A percentile compares a stretch with the other conserved stretches of the same genome.
These are phyloP conservation scores for Amaranthus tricolor DNA, from an alignment of 179 eudicot genomes.

Conservation along the genomic window DNA sequence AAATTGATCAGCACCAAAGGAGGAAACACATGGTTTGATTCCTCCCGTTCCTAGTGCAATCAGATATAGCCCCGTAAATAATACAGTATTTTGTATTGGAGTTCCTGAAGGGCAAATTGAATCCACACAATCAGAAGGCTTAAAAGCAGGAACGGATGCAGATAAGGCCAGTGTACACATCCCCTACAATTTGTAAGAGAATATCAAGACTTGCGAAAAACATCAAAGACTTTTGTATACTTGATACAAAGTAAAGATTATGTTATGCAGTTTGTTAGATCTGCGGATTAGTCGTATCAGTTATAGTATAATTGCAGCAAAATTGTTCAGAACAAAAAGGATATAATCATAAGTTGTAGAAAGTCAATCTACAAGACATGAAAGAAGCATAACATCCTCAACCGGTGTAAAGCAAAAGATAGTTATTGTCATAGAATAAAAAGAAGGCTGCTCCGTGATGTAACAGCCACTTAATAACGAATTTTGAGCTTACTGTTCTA, in stretches of 20 bases:
- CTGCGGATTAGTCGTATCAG: too few species aligned
- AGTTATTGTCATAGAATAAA: too few species aligned
- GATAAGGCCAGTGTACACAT: conserved; percentile 65
- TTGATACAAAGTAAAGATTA: neutral
- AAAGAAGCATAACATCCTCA: neutral
- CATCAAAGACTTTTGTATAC: neutral
- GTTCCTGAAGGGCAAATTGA: conserved; percentile 57
- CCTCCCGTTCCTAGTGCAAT: conserved; percentile 71
- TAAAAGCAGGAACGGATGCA: conserved; percentile 52
- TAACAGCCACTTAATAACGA: too few species aligned
- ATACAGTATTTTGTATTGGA: conserved; percentile 48
- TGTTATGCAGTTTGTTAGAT: too few species aligned
- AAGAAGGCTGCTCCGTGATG: too few species aligned
- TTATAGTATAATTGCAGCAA: too few species aligned
- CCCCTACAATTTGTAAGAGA: conserved; percentile 34
- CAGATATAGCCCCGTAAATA: conserved; percentile 59
- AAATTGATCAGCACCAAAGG: conserved; percentile 80
- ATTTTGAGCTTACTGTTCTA: too few species aligned
- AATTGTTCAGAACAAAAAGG: too few species aligned
- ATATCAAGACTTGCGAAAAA: neutral
- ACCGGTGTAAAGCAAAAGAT: neutral
- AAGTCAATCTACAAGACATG: neutral
- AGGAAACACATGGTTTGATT: conserved; percentile 64
- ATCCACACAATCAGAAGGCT: conserved; percentile 55
- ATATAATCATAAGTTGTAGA: too few species aligned